These are phyloP conservation scores for Solanum corneliomulleri DNA, from an alignment of 257 asterid species.

Conservation along the genomic window DNA sequence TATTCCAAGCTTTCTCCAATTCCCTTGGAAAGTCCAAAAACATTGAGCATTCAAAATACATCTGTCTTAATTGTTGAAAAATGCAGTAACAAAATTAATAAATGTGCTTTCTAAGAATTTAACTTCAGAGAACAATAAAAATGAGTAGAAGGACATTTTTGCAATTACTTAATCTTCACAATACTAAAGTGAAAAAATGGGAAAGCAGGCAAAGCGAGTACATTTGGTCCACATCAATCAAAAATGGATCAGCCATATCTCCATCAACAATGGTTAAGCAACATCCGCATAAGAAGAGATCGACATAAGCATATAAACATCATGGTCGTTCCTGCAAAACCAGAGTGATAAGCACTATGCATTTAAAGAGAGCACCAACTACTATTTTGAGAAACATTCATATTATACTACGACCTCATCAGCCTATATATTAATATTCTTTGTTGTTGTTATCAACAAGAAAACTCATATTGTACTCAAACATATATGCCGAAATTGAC, in stretches of 20 bases:
- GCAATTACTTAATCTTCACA: conserved; percentile 44
- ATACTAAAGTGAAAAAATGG: conserved; percentile 83
- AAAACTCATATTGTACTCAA: no score
- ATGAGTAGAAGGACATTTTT: background rate
- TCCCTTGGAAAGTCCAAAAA: conserved; percentile 68
- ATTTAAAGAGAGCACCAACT: no score
- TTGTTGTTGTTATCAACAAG: no score
- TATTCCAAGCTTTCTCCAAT: conserved; percentile 69
- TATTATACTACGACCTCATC: no score
- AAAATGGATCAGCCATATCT: conserved; percentile 30
- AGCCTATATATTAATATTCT: no score
- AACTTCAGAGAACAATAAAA: background rate
- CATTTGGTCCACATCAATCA: conserved; percentile 77
- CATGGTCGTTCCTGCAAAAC: background rate
- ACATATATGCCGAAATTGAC: no score
- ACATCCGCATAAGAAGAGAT: conserved; percentile 34
- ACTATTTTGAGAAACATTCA: no score
- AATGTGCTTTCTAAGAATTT: background rate
- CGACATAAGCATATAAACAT: background rate
- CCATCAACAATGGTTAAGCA: conserved; percentile 8
- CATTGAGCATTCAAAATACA: conserved; percentile 59
- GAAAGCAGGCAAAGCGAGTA: conserved; percentile 91
- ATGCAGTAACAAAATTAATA: background rate
- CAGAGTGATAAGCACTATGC: no score
- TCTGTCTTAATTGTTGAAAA: conserved; percentile 86